Percentiles rank a stretch among this genome's conserved stretches.
Evolutionary conservation across 2,329 filamentous ascomycete species (phyloP).

Genomic region (Colletotrichum sp.): DNA sequence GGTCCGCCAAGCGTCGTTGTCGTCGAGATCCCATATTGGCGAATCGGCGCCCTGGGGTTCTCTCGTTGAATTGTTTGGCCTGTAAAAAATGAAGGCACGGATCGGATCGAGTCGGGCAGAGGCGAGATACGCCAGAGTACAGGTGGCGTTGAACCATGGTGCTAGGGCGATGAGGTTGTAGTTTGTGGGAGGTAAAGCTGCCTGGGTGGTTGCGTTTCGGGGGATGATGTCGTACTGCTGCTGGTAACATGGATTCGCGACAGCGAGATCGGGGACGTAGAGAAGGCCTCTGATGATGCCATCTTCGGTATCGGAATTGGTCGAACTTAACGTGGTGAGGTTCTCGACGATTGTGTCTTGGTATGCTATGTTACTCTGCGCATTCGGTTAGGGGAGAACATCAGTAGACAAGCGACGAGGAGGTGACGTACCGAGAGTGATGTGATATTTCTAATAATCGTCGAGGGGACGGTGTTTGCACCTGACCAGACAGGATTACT

Average conservation of each 20-base stretch:
- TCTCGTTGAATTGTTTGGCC: slow-evolving; percentile 57
- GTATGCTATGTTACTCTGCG: slow-evolving; percentile 50
- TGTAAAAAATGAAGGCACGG: slow-evolving; percentile 69
- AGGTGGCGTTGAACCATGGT: slow-evolving; percentile 81
- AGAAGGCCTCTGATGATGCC: slow-evolving; percentile 77
- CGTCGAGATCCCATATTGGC: slow-evolving; percentile 72
- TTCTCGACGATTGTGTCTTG: slow-evolving; percentile 58
- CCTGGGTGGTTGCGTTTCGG: slow-evolving; percentile 72
- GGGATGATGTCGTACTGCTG: slow-evolving; percentile 72
- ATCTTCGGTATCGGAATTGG: slow-evolving; percentile 63
- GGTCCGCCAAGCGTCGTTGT: slow-evolving; percentile 73
- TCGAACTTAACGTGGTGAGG: slow-evolving; percentile 78
- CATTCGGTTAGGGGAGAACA: slow-evolving; percentile 19
- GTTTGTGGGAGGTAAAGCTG: slow-evolving; percentile 70
- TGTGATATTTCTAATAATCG: slow-evolving; percentile 62
- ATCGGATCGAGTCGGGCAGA: slow-evolving; percentile 63
- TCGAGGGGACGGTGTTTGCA: slow-evolving; percentile 54
- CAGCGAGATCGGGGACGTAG: slow-evolving; percentile 77
- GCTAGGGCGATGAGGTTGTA: slow-evolving; percentile 82
- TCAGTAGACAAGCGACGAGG: not conserved
- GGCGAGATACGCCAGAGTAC: slow-evolving; percentile 74
- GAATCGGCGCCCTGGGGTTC: slow-evolving; percentile 72
- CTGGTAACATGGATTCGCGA: slow-evolving; percentile 65
- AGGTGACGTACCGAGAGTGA: slow-evolving; percentile 54
- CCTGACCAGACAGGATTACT: slow-evolving; percentile 63